Base-by-base conservation (phyloP, 164 flowering plant genomes). In the Santalum album region DNA sequence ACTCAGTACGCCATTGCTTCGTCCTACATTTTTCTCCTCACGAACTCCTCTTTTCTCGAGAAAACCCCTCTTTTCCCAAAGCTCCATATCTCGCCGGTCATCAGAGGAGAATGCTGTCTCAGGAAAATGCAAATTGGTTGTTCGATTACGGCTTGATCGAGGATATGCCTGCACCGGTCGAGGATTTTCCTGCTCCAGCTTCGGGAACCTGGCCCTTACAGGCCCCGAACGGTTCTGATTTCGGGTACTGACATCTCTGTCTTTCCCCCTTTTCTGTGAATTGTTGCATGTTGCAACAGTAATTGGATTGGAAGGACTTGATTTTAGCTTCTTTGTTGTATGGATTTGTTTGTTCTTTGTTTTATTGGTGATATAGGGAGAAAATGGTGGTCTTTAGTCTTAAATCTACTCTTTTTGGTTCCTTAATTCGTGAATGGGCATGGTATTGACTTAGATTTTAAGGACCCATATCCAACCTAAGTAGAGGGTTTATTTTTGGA, bases 41-140 rank as follows among this genome's bases (percentile, higher is more conserved):
- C n/a, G n/a, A n/a, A n/a, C n/a, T n/a, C n/a, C n/a, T n/a, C 42
- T 38, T 38, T 42, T 42, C 45, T 16, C 45, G 45, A 42, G 45
- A 42, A 42, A 42, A 17, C 2, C 25, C 49, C 25, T n/a, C 21
- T 22, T 45, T 25, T 21, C 49, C 25, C 35, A 26, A 50, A 26
- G 19, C 21, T 43, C 47, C 17, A 7, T 39, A 23, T 6, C 25
- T 15, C 24, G 27, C 64, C 42, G 53, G 24, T n/a, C n/a, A n/a
- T n/a, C n/a, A 40, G 22, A 25, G 49, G 15, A 49, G 16, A 46
- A 86, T 87, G 95, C 82, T 74, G 46, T 74, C 83, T 10, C 81
- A 83, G 22, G 90, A 87, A 62, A 74, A 64, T 59, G 53, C 77
- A 27, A 77, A 80, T 62, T 87, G 88, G 90, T 56, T 82, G 16